Percentiles rank a stretch among this genome's conserved stretches.
Evolutionary conservation across 163 green algal species (phyloP).

Genomic region (Coccomyxa subellipsoidea): DNA sequence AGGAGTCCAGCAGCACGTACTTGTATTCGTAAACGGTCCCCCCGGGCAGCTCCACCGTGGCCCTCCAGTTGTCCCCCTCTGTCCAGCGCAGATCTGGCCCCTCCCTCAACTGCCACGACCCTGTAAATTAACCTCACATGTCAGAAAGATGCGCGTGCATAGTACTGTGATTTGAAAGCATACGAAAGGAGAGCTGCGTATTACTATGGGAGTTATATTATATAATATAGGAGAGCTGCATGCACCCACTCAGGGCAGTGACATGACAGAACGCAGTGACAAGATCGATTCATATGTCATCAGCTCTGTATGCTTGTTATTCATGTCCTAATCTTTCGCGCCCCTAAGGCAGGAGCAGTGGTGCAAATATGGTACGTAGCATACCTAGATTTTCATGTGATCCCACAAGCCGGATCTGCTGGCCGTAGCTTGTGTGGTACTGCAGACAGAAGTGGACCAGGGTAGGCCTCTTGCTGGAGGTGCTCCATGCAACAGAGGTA

Average conservation of each 20-base stretch:
- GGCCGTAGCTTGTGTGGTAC: constrained; percentile 46
- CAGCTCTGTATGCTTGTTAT: too few relatives aligned
- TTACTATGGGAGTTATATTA: too few relatives aligned
- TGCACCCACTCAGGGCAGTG: too few relatives aligned
- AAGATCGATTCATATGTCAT: too few relatives aligned
- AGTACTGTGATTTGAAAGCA: background rate
- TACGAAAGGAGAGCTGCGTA: too few relatives aligned
- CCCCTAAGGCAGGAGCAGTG: too few relatives aligned
- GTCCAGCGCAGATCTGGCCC: constrained; percentile 44
- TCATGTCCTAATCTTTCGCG: too few relatives aligned
- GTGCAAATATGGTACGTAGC: background rate
- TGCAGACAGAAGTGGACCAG: constrained; percentile 47
- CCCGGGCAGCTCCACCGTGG: constrained; percentile 30
- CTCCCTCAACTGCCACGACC: constrained; percentile 32
- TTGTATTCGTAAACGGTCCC: constrained; percentile 56
- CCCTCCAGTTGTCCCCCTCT: constrained; percentile 46
- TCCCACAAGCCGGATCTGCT: constrained; percentile 45
- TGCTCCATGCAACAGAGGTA: background rate
- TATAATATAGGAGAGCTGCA: background rate
- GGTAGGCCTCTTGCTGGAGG: background rate
- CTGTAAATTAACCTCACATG: constrained; percentile 18
- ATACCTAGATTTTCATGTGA: constrained; percentile 42
- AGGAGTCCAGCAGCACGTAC: constrained; percentile 50
- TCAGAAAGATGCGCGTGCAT: background rate
- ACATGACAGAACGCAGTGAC: too few relatives aligned